Base-by-base conservation (phyloP, 2,329 filamentous ascomycete genomes). In the Hypoxylon sp. region DNA sequence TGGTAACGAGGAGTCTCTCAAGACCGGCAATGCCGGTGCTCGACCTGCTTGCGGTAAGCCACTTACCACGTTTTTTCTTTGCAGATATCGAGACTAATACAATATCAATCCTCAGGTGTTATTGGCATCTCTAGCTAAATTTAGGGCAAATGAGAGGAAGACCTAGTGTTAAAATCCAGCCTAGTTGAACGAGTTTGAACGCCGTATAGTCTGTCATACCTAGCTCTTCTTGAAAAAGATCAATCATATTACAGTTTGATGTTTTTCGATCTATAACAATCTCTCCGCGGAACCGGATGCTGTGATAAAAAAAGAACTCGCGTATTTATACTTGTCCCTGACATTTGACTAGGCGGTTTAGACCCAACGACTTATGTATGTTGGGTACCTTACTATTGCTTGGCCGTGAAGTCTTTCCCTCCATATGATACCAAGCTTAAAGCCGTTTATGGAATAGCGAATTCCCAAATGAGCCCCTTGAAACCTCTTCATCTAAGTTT, bases 21-120 rank as follows among this genome's bases (percentile, higher is more conserved):
- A 97, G 91, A 99, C 96, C 73, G 96, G 96, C 75, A 99, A 98
- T 82, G 96, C 96, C 80, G 96, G 96, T 78, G 82, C 86, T 76
- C 93, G 96, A 80, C 96, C 96, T 80, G 96, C 96, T 81, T 99
- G 96, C 85, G 96, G 96, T 93, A 88, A 80, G 88, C 82, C 61
- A 39, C 35, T 27, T 19, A 27, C 42, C 2, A 29, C 17, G 44
- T 59, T 31, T 39, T 35, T 13, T 13, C 29, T 44, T 44, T 17
- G 2, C 3, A 3, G n/a, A 31, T 58, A 8, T 15, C 11, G 51
- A 47, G 54, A 60, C 56, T 61, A 44, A 53, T n/a, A 17, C 42
- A 54, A 55, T 17, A 17, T 5, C 39, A 19, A 44, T 65, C 54
- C 32, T 17, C 55, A 92, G 91, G 91, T 86, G 94, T 97, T 80